Percentiles rank a stretch among this genome's conserved stretches.
These are phyloP conservation scores for Biscogniauxia mediterranea DNA, from an alignment of 2,329 filamentous ascomycete genomes.

Conservation along the genomic window DNA sequence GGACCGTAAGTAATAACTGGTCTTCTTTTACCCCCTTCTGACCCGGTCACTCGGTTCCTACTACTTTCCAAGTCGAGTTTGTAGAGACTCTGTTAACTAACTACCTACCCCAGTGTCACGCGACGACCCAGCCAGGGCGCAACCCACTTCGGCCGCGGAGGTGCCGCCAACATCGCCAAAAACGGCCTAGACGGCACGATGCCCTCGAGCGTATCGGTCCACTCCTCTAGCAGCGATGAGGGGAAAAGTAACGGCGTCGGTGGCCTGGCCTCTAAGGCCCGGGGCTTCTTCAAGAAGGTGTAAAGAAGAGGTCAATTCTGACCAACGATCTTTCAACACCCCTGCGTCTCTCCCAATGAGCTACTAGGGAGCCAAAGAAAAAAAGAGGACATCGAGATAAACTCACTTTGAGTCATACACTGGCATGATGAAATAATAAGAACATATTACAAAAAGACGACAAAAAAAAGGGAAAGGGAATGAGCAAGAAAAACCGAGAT, in stretches of 20 bases:
- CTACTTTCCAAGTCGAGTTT: too few species aligned
- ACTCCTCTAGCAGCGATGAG: neutral
- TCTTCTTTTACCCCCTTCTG: conserved; percentile 6
- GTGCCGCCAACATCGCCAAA: conserved; percentile 69
- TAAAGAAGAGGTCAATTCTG: conserved; percentile 24
- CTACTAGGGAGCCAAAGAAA: neutral
- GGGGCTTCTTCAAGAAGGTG: conserved; percentile 50
- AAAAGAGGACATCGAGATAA: neutral
- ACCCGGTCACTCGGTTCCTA: too few species aligned
- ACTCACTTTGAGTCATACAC: conserved; percentile 14
- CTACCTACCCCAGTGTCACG: conserved; percentile 39
- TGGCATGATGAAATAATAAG: conserved; percentile 18
- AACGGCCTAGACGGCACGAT: conserved; percentile 41
- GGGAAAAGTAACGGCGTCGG: conserved; percentile 24
- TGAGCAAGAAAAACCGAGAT: neutral
- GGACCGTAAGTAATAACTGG: conserved; percentile 53
- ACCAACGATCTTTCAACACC: neutral
- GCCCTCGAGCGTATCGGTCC: neutral
- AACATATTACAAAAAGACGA: neutral
- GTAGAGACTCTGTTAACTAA: neutral
- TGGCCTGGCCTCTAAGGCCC: conserved; percentile 43
- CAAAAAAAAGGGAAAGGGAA: neutral
- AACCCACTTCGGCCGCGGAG: conserved; percentile 70
- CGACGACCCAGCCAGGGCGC: conserved; percentile 57
- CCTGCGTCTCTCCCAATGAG: neutral